Base-by-base conservation (phyloP, 495 filamentous ascomycete species). In the Penicillium bialowiezense region DNA sequence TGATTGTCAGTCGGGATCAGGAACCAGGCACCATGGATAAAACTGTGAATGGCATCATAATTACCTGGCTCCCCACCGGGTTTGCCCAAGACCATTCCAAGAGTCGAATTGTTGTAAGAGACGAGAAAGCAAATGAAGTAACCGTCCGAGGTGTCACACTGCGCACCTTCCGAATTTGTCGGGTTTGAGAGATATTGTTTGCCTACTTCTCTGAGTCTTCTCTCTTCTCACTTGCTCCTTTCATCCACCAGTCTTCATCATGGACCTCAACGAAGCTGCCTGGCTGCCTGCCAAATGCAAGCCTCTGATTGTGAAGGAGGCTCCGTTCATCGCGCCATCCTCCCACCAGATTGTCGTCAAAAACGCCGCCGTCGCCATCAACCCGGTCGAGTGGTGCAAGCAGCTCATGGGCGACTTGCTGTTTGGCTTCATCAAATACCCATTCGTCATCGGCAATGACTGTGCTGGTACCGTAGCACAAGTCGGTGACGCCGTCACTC, bases 401-500 rank as follows among this genome's bases (percentile, higher is more conserved):
- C 75, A 80, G 55, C 46, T 62, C 23, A n/a, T 52, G 8, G 59
- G 58, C 3, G 19, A 41, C 2, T 17, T 38, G 5, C 17, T 63
- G 29, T 55, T 55, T 33, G 13, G 64, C 5, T 56, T 59, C 26
- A 38, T 62, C 3, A 64, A 62, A 6, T 83, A 73, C 44, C 81
- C 81, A 0, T 57, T 58, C 21, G 60, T 82, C 26, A 55, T 83
- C 3, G 84, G 84, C 28, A 53, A 52, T 33, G 84, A 88, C 51
- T 59, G 78, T 9, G 72, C 80, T 1, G 84, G 84, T 21, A 62
- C 68, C 4, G 68, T 86, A 4, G 68, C 62, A 7, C 74, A 71
- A 18, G 67, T 84, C 24, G 83, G 84, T 9, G 39, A 59, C 1
- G 59, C 17, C 1, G 54, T 58, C 5, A 51, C 19, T 19, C 26